These are phyloP conservation scores for Pseudogymnoascus sp. DNA, from an alignment of 2,329 filamentous ascomycete genomes.

Conservation along the genomic window DNA sequence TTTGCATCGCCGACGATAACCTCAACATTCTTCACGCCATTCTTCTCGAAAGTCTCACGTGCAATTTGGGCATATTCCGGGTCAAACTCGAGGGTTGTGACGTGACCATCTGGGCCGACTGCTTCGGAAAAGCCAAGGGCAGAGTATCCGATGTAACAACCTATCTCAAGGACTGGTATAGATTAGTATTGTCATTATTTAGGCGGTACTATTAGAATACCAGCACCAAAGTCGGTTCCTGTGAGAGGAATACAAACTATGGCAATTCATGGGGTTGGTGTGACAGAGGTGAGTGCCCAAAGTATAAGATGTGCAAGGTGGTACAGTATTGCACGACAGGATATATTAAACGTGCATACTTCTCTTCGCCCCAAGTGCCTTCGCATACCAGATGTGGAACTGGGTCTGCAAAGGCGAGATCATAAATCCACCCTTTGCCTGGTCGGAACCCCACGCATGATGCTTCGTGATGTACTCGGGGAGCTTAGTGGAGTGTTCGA, in stretches of 20 bases:
- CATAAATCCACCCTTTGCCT: constrained; percentile 21
- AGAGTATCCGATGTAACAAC: constrained; percentile 24
- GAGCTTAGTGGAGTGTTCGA: constrained; percentile 34
- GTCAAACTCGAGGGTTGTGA: constrained; percentile 38
- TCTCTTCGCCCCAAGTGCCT: constrained; percentile 20
- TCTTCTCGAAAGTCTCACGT: constrained; percentile 31
- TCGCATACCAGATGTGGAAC: constrained; percentile 21
- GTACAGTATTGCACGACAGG: background rate
- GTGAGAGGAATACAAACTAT: background rate
- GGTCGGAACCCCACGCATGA: constrained; percentile 28
- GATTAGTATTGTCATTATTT: background rate
- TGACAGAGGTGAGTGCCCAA: background rate
- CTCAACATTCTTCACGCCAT: constrained; percentile 38
- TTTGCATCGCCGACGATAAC: constrained; percentile 40
- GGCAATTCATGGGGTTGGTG: background rate
- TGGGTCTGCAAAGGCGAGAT: constrained; percentile 22
- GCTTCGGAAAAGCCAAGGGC: constrained; percentile 22
- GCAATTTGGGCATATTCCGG: constrained; percentile 37
- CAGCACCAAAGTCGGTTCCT: background rate
- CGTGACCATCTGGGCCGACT: constrained; percentile 22
- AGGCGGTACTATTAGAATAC: background rate
- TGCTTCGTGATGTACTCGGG: constrained; percentile 36
- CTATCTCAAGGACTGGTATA: constrained; percentile 25
- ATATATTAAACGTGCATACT: constrained; percentile 13
- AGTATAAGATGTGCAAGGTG: background rate